Conservation (phyloP, 768 basidiomycete species). For the Boletus rubropictus region DNA sequence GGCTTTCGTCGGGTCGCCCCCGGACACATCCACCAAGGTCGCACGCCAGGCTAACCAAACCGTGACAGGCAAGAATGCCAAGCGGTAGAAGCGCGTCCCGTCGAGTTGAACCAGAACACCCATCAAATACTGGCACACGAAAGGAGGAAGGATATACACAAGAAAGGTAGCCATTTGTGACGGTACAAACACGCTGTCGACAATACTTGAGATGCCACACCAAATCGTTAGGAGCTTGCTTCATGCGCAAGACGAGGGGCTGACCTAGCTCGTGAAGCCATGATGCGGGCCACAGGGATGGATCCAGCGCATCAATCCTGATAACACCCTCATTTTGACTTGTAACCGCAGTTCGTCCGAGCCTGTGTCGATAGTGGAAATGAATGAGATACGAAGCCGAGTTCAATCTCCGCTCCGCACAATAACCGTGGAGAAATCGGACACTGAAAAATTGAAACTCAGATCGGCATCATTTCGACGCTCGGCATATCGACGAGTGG, state of each 20-base stretch:
- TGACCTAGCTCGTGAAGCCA: not conserved
- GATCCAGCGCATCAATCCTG: not conserved
- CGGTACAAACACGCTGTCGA: not conserved
- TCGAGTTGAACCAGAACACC: slow-evolving; percentile 46
- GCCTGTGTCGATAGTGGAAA: too few relatives aligned
- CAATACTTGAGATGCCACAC: not conserved
- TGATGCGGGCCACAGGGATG: not conserved
- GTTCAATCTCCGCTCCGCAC: too few relatives aligned
- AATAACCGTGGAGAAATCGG: too few relatives aligned
- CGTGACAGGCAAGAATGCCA: slow-evolving; percentile 45
- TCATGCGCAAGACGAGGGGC: not conserved
- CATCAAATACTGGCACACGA: slow-evolving; percentile 42
- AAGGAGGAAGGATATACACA: slow-evolving; percentile 37
- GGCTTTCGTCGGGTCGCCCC: slow-evolving; percentile 12
- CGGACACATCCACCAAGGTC: slow-evolving; percentile 20
- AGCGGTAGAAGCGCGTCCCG: slow-evolving; percentile 37
- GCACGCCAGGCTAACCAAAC: slow-evolving; percentile 41
- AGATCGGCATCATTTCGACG: too few relatives aligned
- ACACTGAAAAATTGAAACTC: too few relatives aligned
- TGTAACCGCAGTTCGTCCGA: not conserved
- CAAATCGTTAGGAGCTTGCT: not conserved
- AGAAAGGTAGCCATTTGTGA: slow-evolving; percentile 22
- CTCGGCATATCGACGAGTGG: too few relatives aligned
- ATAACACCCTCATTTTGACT: not conserved
- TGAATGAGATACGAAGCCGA: too few relatives aligned